phyloP scores from a whole-genome alignment of 768 basidiomycete genomes.

The Russula griseocarnosa region DNA sequence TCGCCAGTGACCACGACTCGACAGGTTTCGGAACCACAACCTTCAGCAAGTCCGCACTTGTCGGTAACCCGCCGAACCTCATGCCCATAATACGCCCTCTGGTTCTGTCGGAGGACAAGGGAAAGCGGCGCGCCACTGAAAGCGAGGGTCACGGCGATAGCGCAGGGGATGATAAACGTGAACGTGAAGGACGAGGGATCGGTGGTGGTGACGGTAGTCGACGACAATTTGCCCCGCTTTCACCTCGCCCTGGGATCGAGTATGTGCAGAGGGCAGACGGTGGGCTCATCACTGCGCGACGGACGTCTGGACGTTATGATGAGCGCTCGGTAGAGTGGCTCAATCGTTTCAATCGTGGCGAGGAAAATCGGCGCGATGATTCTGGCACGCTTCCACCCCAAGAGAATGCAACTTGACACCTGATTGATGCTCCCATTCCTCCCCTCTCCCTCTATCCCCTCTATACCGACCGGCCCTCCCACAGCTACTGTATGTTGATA shows the following conservation, averaged over 20 bases:
- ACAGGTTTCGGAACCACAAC: not conserved
- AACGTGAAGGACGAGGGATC: not conserved
- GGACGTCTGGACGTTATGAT: not conserved
- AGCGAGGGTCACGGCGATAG: not conserved
- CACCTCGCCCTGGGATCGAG: constrained; percentile 17
- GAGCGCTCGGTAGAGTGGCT: constrained; percentile 12
- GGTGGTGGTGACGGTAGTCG: not conserved
- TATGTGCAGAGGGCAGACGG: constrained; percentile 15
- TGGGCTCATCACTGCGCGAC: constrained; percentile 16
- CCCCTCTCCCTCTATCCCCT: not conserved
- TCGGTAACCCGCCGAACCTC: not conserved
- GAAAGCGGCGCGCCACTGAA: not conserved
- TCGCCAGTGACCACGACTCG: constrained; percentile 5
- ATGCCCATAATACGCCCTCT: constrained; percentile 1
- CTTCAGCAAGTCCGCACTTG: constrained; percentile 5
- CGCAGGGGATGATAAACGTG: not conserved
- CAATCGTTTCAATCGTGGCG: not conserved
- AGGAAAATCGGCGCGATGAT: not conserved
- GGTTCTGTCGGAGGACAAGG: not conserved
- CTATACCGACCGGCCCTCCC: not conserved
- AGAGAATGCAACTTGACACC: not conserved
- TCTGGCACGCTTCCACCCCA: not conserved
- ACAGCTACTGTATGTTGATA: not conserved
- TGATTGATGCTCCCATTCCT: not conserved
- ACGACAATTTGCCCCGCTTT: constrained; percentile 15